Percentiles rank a stretch among this genome's conserved stretches.
These are phyloP conservation scores for Neurospora sp. DNA, from an alignment of 495 filamentous ascomycete genomes.

Conservation along the genomic window DNA sequence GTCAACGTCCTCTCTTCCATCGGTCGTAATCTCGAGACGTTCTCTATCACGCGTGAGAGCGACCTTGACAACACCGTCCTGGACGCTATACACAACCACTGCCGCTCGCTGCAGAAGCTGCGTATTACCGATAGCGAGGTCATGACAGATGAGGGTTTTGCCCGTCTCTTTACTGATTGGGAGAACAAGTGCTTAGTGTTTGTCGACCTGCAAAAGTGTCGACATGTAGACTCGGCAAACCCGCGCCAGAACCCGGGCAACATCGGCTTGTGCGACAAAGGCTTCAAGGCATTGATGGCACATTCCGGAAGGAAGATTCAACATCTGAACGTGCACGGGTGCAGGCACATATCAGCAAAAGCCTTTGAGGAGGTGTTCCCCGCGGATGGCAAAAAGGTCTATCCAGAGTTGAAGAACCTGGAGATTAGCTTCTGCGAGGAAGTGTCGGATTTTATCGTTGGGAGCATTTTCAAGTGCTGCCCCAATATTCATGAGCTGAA, in stretches of 20 bases:
- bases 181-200: conserved; percentile 55
- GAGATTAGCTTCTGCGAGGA: conserved; percentile 69
- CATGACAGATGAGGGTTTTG: conserved; percentile 64
- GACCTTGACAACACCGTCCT: conserved; percentile 52
- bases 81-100: conserved; percentile 54
- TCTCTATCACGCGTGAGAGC: conserved; percentile 56
- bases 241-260: conserved; percentile 46
- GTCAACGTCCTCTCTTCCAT: conserved; percentile 47
- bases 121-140: conserved; percentile 63
- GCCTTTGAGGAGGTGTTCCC: conserved; percentile 65
- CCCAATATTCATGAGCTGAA: conserved; percentile 61
- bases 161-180: conserved; percentile 64
- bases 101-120: conserved; percentile 58
- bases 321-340: conserved; percentile 62
- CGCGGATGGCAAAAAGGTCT: conserved; percentile 33
- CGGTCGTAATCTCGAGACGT: conserved; percentile 54
- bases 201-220: conserved; percentile 62
- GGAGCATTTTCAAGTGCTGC: conserved; percentile 63
- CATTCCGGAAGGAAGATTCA: conserved; percentile 59
- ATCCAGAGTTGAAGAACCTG: conserved; percentile 55
- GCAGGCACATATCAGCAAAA: conserved; percentile 60
- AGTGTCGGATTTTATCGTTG: conserved; percentile 65
- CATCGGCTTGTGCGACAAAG: conserved; percentile 60
- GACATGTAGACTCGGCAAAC: conserved; percentile 55
- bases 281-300: conserved; percentile 71